Evolutionary conservation across 2,329 filamentous ascomycete genomes (phyloP).

Genomic region (Penicillium sp.): DNA sequence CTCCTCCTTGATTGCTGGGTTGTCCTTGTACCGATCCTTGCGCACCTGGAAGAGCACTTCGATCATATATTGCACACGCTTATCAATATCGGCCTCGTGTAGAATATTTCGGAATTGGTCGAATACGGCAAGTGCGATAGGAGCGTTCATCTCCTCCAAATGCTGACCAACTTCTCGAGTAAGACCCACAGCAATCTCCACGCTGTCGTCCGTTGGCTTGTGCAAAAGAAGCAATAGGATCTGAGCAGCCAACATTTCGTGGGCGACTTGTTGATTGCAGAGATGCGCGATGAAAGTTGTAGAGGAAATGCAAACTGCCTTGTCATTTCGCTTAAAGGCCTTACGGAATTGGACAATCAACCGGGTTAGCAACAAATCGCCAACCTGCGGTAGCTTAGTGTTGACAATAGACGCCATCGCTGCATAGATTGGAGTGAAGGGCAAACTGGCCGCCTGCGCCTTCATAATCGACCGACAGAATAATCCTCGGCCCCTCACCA

Average conservation of each 20-base stretch:
- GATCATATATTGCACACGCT: conserved; percentile 98
- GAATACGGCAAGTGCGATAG: conserved; percentile 85
- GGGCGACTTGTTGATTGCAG: conserved; percentile 92
- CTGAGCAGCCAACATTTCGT: conserved; percentile 90
- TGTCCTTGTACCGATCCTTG: conserved; percentile 95
- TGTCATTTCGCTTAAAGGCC: conserved; percentile 93
- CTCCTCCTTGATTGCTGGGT: conserved; percentile 85
- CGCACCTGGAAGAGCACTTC: conserved; percentile 95
- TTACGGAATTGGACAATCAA: conserved; percentile 92
- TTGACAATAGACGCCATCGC: conserved; percentile 96
- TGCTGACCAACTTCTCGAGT: conserved; percentile 92
- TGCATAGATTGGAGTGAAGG: conserved; percentile 94
- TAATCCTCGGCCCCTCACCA: conserved; percentile 83
- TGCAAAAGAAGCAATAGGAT: conserved; percentile 88
- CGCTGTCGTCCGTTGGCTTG: conserved; percentile 94
- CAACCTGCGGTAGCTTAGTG: conserved; percentile 92
- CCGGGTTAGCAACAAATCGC: conserved; percentile 81
- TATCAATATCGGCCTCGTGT: conserved; percentile 95
- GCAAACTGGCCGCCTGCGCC: conserved; percentile 90
- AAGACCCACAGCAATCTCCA: conserved; percentile 93
- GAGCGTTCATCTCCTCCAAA: conserved; percentile 88
- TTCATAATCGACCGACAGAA: conserved; percentile 99
- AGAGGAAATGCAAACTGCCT: conserved; percentile 87
- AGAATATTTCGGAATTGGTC: conserved; percentile 94
- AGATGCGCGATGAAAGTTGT: conserved; percentile 94